Evolutionary conservation across 768 basidiomycete genomes (phyloP), one percentile per base, ranked within the genome.

Genomic region (Trametes coccinea): DNA sequence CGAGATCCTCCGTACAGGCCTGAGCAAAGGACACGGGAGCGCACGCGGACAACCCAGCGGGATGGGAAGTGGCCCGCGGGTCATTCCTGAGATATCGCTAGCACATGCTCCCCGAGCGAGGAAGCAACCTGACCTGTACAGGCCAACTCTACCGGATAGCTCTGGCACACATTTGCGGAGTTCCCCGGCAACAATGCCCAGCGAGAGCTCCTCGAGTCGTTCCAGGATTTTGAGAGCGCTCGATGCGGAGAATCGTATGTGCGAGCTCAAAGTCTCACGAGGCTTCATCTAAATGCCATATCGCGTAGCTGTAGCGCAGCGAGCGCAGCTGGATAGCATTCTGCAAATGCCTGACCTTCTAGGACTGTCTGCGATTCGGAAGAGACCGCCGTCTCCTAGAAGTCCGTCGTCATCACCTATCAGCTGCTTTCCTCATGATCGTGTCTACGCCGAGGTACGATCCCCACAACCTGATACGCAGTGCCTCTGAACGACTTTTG

Each of bases 1-100:
- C 37, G 75, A 85, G 62, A 73, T 87, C 60, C 69, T 84, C 10
- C 75, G 80, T 2, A 69, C 64, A 29, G 67, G 71, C 34, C 59
- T 72, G 16, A 58, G 62, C 48, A 63, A 60, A 37, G 30, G 55
- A 10, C 29, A 41, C 29, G 22, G 27, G 8, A 34, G 37, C 8
- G 34, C 46, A 29, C 10, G 49, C 5, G 27, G 13, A 6, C 27
- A 48, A 11, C 16, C 22, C 22, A 22, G 22, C 22, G 22, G 13
- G 22, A 22, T 37, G 33, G 17, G n/a, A 17, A 44, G 47, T 13
- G 40, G n/a, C 30, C 2, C 16, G 14, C 44, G 29, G n/a, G 37
- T 41, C 27, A 27, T 46, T 3, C 22, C 59, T 8, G 60, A 66
- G 7, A 72, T 74, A 8, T 59, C 65, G 16, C 62, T 74, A 17